These are phyloP conservation scores for Volvox carteri DNA, from an alignment of 163 green algal species.

Conservation along the genomic window DNA sequence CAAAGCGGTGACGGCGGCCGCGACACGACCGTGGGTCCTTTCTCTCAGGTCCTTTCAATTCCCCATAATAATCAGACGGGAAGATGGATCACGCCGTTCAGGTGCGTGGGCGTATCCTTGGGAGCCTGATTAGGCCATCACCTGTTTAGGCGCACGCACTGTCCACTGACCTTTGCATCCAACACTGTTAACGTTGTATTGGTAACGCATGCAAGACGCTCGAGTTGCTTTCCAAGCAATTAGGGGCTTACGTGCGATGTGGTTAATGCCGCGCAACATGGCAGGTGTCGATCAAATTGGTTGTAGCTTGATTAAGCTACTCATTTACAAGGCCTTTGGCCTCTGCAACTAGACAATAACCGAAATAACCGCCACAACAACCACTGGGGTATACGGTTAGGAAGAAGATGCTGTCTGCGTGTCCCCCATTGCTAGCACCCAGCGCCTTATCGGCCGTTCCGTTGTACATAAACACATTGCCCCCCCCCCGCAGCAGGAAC, in stretches of 20 bases:
- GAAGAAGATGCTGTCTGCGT: no score
- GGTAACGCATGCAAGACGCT: neutral
- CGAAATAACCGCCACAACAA: no score
- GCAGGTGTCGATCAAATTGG: neutral
- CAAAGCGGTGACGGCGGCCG: neutral
- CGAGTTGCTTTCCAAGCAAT: neutral
- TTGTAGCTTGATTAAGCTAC: neutral
- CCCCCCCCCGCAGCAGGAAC: neutral
- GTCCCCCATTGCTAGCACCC: neutral
- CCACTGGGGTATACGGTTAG: no score
- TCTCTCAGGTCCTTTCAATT: slow-evolving; percentile 59
- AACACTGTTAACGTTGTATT: neutral
- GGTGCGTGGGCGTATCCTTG: slow-evolving; percentile 6
- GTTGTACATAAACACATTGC: no score
- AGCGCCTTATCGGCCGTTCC: neutral
- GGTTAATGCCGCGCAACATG: neutral
- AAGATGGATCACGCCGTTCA: slow-evolving; percentile 85
- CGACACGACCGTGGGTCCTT: neutral
- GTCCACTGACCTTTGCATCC: neutral
- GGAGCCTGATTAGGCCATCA: neutral
- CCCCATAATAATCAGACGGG: slow-evolving; percentile 90
- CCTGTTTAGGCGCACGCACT: neutral
- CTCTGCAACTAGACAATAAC: no score
- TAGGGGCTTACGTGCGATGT: neutral
- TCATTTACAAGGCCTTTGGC: neutral